Evolutionary conservation across 495 filamentous ascomycete genomes (phyloP), one percentile per base, ranked within the genome.

Genomic region (Apiosordaria backusii): DNA sequence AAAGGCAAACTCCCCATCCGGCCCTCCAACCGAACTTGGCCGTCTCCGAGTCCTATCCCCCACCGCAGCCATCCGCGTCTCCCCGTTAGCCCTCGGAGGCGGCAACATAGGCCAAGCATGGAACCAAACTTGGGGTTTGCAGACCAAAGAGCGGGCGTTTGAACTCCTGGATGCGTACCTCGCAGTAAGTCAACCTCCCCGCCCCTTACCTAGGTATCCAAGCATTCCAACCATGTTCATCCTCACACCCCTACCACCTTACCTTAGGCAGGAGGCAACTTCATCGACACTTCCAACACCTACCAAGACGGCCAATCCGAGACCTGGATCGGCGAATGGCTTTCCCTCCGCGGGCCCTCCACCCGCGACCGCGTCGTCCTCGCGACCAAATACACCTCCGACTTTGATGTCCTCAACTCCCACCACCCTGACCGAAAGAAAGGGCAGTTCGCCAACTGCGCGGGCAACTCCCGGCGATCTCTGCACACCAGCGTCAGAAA

Each of bases 1-100:
- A n/a, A n/a, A n/a, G n/a, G n/a, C n/a, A n/a, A n/a, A n/a, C n/a
- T n/a, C n/a, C n/a, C n/a, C n/a, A n/a, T n/a, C n/a, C n/a, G 78
- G 81, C 52, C 86, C 86, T 24, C 63, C 73, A n/a, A 85, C 80
- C 52, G 74, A 81, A 59, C 80, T 89, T 15, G 86, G 83, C 25
- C 80, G 83, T 15, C 82, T 86, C 71, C 84, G 86, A 15, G 70
- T 87, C 27, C 84, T 90, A 35, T 81, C 86, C 25, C 79, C 83
- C 9, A 82, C 78, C 0, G 85, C 87, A 2, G 85, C 83, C 5
- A 76, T 90, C 67, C 79, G 81, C n/a, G 86, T 88, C 16, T 86
- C 82, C 16, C 87, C 87, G 4, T 75, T 88, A 16, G 81, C 80
- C 19, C 81, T 90, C 1, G 87, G 87, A 1, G 83, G 81, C 19